These are phyloP conservation scores for Epichloe baconii DNA, from an alignment of 2,329 filamentous ascomycete genomes.

Conservation along the genomic window DNA sequence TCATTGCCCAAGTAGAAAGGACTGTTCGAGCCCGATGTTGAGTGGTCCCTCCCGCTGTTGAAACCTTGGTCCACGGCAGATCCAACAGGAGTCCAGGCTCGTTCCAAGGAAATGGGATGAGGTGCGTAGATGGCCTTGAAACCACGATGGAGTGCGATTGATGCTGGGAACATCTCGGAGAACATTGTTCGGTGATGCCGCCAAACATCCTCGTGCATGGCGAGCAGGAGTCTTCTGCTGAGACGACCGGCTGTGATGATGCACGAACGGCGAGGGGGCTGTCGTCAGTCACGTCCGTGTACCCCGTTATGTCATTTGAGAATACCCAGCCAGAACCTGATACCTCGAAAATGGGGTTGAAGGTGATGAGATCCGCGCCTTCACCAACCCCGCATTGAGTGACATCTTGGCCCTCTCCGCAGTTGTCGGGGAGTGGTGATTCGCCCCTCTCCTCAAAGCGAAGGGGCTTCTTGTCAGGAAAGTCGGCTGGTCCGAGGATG, in stretches of 20 bases:
- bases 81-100: conserved; percentile 54
- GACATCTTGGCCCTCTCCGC: conserved; percentile 37
- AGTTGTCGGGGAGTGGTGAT: conserved; percentile 40
- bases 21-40: conserved; percentile 49
- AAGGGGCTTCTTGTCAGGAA: conserved; percentile 33
- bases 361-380: conserved; percentile 61
- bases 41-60: conserved; percentile 60
- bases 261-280: conserved; percentile 49
- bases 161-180: conserved; percentile 66
- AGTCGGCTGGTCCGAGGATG: conserved; percentile 55
- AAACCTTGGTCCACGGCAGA: conserved; percentile 59
- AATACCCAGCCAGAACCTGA: conserved; percentile 62
- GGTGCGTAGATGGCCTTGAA: conserved; percentile 70
- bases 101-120: conserved; percentile 69
- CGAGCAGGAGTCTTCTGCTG: conserved; percentile 49
- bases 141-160: conserved; percentile 59
- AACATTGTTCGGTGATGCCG: conserved; percentile 59
- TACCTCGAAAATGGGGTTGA: conserved; percentile 65
- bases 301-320: conserved; percentile 56
- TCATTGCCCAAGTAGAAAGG: conserved; percentile 59
- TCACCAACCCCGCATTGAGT: conserved; percentile 53
- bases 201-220: conserved; percentile 65
- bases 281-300: conserved; percentile 34
- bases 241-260: conserved; percentile 61
- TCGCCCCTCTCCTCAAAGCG: conserved; percentile 38